Base-by-base conservation (phyloP, 1,284 basidiomycete species). In the Apiotrichum siamense region DNA sequence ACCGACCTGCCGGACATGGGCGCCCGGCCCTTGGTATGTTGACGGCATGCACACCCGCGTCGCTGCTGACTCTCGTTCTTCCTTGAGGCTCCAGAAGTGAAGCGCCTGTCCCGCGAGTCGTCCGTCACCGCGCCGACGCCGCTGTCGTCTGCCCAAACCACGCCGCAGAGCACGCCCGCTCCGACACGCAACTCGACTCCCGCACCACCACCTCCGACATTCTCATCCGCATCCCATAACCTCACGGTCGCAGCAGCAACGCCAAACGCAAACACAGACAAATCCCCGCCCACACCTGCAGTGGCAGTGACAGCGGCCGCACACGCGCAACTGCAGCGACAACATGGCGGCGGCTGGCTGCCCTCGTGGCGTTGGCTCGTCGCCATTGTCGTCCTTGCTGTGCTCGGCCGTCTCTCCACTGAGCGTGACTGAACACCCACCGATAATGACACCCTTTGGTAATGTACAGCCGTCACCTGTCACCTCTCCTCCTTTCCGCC, bases 1-100 rank as follows among this genome's bases (percentile, higher is more conserved):
- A 83, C 79, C 46, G 83, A 88, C 64, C 74, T 90, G 20, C 89
- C 89, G 2, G 92, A 92, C 74, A 93, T 93, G 89, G 89, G 85
- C 29, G 43, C 44, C 57, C 13, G 17, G 7, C 23, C 41, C 40
- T 52, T 48, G 44, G 49, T 55, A 47, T 52, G 56, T 47, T 35
- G 43, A 40, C 20, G 45, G 36, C 23, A 17, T 11, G 26, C 27
- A 13, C 12, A 7, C 24, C 11, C 9, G 21, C 23, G 17, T 36
- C n/a, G 43, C 27, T 17, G 36, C 43, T 44, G 29, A 35, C 47
- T 27, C 52, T 48, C 54, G 44, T 44, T 21, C 42, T 52, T 38
- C 40, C 33, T 45, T 44, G 31, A 54, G 52, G 38, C 20, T 20
- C 20, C 52, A 54, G 52, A 45, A 49, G 25, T 54, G 32, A 46